Percentiles rank a stretch among this genome's conserved stretches.
Conservation (phyloP, 177 flowering plant species). For the Telopea speciosissima region DNA sequence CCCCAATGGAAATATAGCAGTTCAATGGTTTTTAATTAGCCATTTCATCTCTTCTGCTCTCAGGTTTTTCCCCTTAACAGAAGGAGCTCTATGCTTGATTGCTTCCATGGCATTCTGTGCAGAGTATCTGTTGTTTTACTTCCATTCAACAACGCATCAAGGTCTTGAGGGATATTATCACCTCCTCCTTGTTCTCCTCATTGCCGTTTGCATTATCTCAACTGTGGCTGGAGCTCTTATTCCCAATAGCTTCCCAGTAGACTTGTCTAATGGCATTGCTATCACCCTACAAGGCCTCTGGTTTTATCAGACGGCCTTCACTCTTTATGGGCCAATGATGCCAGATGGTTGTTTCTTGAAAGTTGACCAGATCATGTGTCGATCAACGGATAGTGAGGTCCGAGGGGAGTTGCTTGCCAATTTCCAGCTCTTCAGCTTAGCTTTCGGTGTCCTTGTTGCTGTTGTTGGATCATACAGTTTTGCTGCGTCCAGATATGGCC, state of each 20-base stretch:
- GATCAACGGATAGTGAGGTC: constrained; percentile 41
- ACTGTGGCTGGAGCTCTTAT: constrained; percentile 59
- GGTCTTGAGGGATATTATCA: constrained; percentile 99
- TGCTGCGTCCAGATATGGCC: constrained; percentile 43
- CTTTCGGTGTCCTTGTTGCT: constrained; percentile 40
- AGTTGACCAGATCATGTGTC: constrained; percentile 42
- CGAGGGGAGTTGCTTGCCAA: constrained; percentile 84
- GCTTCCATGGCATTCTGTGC: constrained; percentile 79
- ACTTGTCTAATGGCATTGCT: constrained; percentile 66
- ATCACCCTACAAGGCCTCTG: constrained; percentile 93
- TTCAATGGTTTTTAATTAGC: not conserved
- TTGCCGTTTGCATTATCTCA: constrained; percentile 70
- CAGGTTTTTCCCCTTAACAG: constrained; percentile 70
- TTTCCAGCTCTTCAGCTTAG: constrained; percentile 62
- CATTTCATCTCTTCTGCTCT: not conserved
- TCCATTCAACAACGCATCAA: constrained; percentile 86
- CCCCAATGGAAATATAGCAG: not conserved
- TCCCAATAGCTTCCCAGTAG: constrained; percentile 70
- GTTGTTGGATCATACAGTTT: constrained; percentile 45
- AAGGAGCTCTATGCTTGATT: constrained; percentile 75
- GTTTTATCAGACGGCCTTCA: constrained; percentile 97
- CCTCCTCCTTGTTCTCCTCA: constrained; percentile 74
- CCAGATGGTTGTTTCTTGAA: constrained; percentile 73
- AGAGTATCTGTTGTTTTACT: constrained; percentile 83
- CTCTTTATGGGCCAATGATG: constrained; percentile 92